A percentile compares a stretch with the other conserved stretches of the same genome.
These are phyloP conservation scores for Arthrobotrys iridis DNA, from an alignment of 2,329 filamentous ascomycete genomes.

Conservation along the genomic window DNA sequence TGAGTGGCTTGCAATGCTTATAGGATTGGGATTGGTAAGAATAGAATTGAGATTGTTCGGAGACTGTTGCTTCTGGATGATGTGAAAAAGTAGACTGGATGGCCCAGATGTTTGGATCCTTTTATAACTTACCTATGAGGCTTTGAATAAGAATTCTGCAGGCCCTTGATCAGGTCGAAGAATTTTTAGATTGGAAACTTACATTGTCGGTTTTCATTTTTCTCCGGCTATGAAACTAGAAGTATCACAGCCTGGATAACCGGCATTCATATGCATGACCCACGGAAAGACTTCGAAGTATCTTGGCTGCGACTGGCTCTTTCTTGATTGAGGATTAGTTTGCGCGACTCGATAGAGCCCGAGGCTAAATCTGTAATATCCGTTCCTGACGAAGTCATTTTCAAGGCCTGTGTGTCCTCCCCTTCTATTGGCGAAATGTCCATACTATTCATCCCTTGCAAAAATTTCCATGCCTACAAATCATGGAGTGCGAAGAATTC, in stretches of 20 bases:
- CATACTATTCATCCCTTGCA: no score
- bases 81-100: background rate
- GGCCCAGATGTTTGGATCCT: background rate
- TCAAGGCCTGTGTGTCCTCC: background rate
- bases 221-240: background rate
- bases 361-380: background rate
- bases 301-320: background rate
- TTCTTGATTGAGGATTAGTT: background rate
- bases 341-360: no score
- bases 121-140: background rate
- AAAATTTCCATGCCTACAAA: no score
- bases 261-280: background rate
- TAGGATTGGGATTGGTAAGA: background rate
- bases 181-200: background rate
- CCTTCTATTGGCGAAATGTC: background rate
- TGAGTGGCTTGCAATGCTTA: background rate
- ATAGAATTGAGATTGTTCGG: background rate
- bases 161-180: background rate
- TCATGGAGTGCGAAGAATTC: background rate
- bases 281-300: background rate
- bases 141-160: background rate
- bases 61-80: slow-evolving; percentile 1
- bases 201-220: background rate
- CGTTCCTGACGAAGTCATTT: background rate
- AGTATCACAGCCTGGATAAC: background rate